Conservation (phyloP, 169 alveolate genomes). For the Neospora caninum region DNA sequence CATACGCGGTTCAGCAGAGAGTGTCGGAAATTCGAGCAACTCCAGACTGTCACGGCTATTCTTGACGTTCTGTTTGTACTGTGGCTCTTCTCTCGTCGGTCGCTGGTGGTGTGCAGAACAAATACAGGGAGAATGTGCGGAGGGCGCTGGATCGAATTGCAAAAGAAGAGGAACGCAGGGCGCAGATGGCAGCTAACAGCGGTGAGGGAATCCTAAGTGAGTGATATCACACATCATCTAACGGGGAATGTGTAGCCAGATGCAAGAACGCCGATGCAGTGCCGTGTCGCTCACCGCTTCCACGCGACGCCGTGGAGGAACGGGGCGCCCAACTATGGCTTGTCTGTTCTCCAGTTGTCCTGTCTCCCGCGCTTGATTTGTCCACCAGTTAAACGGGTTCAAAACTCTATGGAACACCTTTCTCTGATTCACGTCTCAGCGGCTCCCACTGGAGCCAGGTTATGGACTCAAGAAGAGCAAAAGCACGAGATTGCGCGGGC, state of each 20-base stretch:
- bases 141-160: slow-evolving; percentile 13
- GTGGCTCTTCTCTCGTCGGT: not conserved
- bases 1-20: not conserved
- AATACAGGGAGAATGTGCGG: not conserved
- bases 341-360: not conserved
- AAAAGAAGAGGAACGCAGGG: slow-evolving; percentile 13
- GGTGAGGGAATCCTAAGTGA: not conserved
- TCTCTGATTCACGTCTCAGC: not conserved
- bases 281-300: not conserved
- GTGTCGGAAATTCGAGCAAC: not conserved
- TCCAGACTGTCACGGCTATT: not conserved
- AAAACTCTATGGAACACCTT: not conserved
- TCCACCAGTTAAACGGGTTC: not conserved
- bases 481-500: slow-evolving; percentile 4
- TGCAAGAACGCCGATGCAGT: not conserved
- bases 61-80: not conserved
- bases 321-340: not conserved
- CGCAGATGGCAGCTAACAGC: not conserved
- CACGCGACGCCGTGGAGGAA: not conserved
- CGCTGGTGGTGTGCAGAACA: not conserved
- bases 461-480: slow-evolving; percentile 1
- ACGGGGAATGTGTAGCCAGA: not conserved
- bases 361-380: not conserved
- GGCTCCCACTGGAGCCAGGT: not conserved
- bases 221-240: not conserved